phyloP scores from a whole-genome alignment of 2,329 filamentous ascomycete genomes.

The Paecilomyces formosus region DNA sequence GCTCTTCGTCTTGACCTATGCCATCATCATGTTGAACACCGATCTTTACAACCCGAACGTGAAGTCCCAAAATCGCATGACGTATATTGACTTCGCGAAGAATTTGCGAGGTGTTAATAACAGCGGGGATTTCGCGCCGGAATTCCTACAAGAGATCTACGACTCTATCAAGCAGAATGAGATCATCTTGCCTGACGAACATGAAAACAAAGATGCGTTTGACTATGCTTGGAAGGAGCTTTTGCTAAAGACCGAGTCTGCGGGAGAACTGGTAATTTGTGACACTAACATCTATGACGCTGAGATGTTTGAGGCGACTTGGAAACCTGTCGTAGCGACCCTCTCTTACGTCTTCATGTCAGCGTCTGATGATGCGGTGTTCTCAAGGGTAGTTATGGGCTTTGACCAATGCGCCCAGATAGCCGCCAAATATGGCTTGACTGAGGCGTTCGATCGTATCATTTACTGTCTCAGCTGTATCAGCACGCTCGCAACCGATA shows the following conservation, averaged over 20 bases:
- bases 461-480: conserved; percentile 85
- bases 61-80: conserved; percentile 70
- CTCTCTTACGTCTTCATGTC: conserved; percentile 99
- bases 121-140: conserved; percentile 71
- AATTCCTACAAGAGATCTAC: conserved; percentile 80
- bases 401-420: conserved; percentile 96
- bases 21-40: conserved; percentile 95
- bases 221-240: conserved; percentile 97
- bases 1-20: conserved; percentile 85
- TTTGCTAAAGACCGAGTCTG: conserved; percentile 71
- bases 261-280: conserved; percentile 67
- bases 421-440: conserved; percentile 73
- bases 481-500: conserved; percentile 72
- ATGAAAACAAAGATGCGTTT: conserved; percentile 93
- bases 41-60: conserved; percentile 95
- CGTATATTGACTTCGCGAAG: conserved; percentile 68
- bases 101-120: conserved; percentile 89
- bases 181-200: conserved; percentile 94
- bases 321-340: conserved; percentile 90
- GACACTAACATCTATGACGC: conserved; percentile 93
- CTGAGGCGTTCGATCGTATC: conserved; percentile 85
- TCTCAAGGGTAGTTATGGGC: conserved; percentile 83
- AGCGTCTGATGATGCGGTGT: conserved; percentile 92
- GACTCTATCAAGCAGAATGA: conserved; percentile 88
- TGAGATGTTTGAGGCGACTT: conserved; percentile 94